phyloP scores from a whole-genome alignment of 768 basidiomycete genomes.

The Amanita exitialis region DNA sequence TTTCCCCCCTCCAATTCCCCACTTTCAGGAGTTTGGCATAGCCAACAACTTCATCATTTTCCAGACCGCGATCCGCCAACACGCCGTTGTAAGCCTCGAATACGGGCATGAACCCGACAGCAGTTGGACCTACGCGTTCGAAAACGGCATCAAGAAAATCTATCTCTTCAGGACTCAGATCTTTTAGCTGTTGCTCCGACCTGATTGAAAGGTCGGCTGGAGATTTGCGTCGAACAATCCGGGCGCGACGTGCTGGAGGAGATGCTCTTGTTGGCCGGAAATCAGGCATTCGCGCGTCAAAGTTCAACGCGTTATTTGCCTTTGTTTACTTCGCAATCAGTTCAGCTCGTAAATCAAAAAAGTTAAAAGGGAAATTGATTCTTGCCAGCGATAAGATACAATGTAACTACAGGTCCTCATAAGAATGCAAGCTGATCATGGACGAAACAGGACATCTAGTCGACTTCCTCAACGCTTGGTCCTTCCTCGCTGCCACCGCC shows the following conservation, averaged over 20 bases:
- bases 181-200: constrained; percentile 40
- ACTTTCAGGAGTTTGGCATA: constrained; percentile 79
- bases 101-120: constrained; percentile 71
- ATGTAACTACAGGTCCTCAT: constrained; percentile 3
- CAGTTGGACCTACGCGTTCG: constrained; percentile 49
- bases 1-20: constrained; percentile 68
- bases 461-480: constrained; percentile 87
- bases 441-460: constrained; percentile 32
- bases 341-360: too few species aligned
- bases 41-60: constrained; percentile 70
- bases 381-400: constrained; percentile 5
- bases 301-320: constrained; percentile 2
- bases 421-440: neutral
- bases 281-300: constrained; percentile 23
- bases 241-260: constrained; percentile 28
- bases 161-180: constrained; percentile 47
- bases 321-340: constrained; percentile 1
- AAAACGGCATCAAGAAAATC: constrained; percentile 71
- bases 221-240: constrained; percentile 9
- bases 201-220: constrained; percentile 27
- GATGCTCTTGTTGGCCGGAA: constrained; percentile 41
- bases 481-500: constrained; percentile 68
- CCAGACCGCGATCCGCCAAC: constrained; percentile 63
- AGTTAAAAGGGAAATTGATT: neutral
- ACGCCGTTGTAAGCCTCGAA: constrained; percentile 82